Base-by-base conservation (phyloP, 2,329 filamentous ascomycete species). In the Sporothrix variecibatus region DNA sequence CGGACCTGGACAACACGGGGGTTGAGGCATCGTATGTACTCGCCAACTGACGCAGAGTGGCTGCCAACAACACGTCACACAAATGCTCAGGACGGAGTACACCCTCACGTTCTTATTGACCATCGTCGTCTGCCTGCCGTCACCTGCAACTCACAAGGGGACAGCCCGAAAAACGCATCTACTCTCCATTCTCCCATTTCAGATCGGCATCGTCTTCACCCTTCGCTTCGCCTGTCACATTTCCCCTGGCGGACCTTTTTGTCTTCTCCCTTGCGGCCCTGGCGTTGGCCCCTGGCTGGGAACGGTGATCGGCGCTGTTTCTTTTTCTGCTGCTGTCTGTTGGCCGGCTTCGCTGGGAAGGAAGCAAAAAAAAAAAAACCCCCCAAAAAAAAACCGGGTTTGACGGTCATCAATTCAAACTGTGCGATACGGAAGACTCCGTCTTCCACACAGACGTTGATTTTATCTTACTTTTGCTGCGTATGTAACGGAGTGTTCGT, bases 151-250 rank as follows among this genome's bases (percentile, higher is more conserved):
- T 34, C 15, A 38, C 62, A 65, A 65, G 38, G n/a, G 62, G 38
- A 67, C 38, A 28, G 38, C 62, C 62, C 60, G 23, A 67, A 67
- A 23, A 46, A 28, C 38, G 62, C 38, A 26, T 43, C 60, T 23
- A 26, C 34, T 68, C 26, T 68, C 65, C 38, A 51, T 5, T 51
- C 17, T 51, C 46, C 46, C 23, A 68, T 68, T 68, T 68, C 20
- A 34, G 65, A 68, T 68, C 65, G 65, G 26, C 65, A 68, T 49
- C 15, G 26, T n/a, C 20, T 3, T n/a, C 20, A 3, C 23, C 31
- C 64, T 43, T 68, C 17, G 26, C 43, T 51, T 68, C 43, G 64
- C 15, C 62, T 67, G 62, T 28, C 62, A 46, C 62, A 67, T 67
- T 67, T 67, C n/a, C 62, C 62, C n/a, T 46, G 38, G 4, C 2